A percentile compares a stretch with the other conserved stretches of the same genome.
These are phyloP conservation scores for Lenwebbia sp. DNA, from an alignment of 345 rosid genomes.

Conservation along the genomic window DNA sequence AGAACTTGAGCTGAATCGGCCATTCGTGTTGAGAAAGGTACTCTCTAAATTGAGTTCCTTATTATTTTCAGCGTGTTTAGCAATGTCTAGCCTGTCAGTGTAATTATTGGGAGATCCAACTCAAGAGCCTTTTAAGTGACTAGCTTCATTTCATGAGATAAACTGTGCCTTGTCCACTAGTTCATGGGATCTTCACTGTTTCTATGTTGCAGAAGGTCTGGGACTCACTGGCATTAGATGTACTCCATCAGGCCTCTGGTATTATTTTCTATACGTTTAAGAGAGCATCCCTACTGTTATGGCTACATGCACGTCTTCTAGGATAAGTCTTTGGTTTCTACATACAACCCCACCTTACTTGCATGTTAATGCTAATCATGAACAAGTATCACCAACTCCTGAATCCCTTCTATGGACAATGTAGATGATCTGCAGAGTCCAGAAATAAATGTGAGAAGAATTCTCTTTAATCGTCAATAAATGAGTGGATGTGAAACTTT, in stretches of 20 bases:
- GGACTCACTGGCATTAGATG: constrained; percentile 85
- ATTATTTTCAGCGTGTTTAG: neutral
- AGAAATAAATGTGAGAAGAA: neutral
- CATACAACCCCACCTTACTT: neutral
- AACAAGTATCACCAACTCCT: neutral
- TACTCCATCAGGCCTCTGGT: constrained; percentile 89
- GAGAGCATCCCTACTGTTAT: neutral
- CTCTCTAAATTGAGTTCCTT: neutral
- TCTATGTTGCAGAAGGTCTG: constrained; percentile 43
- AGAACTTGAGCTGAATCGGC: constrained; percentile 72
- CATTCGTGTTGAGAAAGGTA: constrained; percentile 90
- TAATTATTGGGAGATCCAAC: neutral
- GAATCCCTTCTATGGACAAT: neutral
- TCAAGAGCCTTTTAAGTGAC: neutral
- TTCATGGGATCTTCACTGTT: neutral
- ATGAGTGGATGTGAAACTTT: neutral
- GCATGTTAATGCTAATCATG: neutral
- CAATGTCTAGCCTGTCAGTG: neutral
- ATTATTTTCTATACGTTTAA: constrained; percentile 3
- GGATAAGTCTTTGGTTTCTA: neutral
- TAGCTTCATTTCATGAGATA: neutral
- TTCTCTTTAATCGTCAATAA: neutral
- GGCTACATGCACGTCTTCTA: neutral
- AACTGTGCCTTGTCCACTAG: neutral
- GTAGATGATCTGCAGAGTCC: neutral